Evolutionary conservation across 2,329 filamentous ascomycete species (phyloP), one percentile per base, ranked within the genome.

Genomic region (Talaromyces sp.): DNA sequence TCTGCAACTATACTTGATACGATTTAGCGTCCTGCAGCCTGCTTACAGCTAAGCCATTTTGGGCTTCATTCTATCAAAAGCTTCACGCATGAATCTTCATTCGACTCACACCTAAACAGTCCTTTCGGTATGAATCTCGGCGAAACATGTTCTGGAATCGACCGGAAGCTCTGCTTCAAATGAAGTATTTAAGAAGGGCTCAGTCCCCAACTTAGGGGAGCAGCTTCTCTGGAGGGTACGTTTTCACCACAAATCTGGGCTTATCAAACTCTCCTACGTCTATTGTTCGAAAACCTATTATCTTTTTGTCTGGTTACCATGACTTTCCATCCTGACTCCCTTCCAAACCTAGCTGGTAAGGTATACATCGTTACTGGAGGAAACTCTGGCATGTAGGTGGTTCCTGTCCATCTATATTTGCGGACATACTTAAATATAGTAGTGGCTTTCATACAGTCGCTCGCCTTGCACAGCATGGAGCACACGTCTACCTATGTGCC

Each of bases 331-430:
- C 78, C 77, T 9, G 74, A 79, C 39, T 73, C 71, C 60, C 76
- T 83, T n/a, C 80, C 80, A 9, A 70, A 78, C 65, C 79, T 83
- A 56, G 68, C 69, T 33, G 80, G 77, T 27, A 80, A 78, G 70
- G 76, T 81, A 14, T 82, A 74, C 63, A 73, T 82, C 56, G 79
- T 82, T 66, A 83, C 81, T 14, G 80, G 80, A 47, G 79, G 79
- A 0, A 82, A 81, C 64, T 75, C 80, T 11, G 81, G 80, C 69
- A 80, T 82, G 79, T 80, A 70, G 70, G 77, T 75, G 62, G 68
- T 35, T 64, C 35, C 7, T n/a, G 7, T 27, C 6, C 24, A 3
- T 9, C 27, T 31, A 33, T 16, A 27, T 43, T 27, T 58, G 11
- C n/a, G 4, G 4, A 27, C 13, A 19, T 58, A 27, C 14, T 50